A percentile compares a stretch with the other conserved stretches of the same genome.
These are phyloP conservation scores for Syzygium oleosum DNA, from an alignment of 345 rosid species.

Conservation along the genomic window DNA sequence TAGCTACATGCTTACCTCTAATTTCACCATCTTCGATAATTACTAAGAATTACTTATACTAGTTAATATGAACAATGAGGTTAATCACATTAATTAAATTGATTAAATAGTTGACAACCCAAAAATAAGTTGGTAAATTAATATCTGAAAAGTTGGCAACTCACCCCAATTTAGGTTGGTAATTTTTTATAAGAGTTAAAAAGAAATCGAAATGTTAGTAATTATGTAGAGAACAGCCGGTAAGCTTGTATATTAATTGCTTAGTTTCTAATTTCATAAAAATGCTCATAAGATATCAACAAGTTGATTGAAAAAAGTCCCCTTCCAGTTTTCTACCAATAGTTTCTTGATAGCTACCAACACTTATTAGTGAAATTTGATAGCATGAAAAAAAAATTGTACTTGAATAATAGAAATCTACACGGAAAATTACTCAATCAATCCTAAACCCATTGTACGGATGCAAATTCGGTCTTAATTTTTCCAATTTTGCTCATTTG, in stretches of 20 bases:
- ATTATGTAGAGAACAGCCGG: background rate
- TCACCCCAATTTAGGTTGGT: background rate
- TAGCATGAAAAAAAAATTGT: background rate
- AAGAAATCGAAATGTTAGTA: background rate
- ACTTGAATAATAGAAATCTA: background rate
- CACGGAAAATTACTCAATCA: background rate
- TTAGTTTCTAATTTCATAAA: too few relatives aligned
- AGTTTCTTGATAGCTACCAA: background rate
- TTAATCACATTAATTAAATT: background rate
- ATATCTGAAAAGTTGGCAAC: background rate
- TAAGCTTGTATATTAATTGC: background rate
- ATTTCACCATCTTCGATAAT: background rate
- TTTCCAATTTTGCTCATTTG: background rate
- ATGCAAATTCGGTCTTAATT: background rate
- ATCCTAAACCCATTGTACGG: background rate
- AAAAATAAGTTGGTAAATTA: background rate
- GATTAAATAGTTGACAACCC: background rate
- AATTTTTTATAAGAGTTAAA: background rate
- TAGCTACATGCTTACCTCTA: background rate
- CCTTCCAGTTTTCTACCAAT: background rate
- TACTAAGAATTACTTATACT: background rate
- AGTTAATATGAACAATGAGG: background rate
- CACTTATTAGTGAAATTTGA: background rate
- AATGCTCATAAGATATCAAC: background rate
- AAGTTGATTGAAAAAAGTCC: background rate